Evolutionary conservation across 2,329 filamentous ascomycete species (phyloP), one percentile per base, ranked within the genome.

Genomic region (Aciculosporium take): DNA sequence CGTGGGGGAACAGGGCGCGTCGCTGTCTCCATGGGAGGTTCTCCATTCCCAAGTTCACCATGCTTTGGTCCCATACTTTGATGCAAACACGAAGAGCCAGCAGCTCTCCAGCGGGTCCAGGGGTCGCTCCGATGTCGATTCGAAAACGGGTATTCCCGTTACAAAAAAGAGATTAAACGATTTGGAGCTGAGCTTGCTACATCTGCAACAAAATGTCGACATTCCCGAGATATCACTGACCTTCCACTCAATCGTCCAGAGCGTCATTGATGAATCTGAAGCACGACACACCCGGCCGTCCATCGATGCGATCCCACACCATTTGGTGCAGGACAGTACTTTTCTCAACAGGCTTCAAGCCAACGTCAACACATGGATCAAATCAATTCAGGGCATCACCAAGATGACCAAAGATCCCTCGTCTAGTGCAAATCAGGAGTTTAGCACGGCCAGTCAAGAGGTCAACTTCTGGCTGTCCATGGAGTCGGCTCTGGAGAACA

Each of bases 391-490:
- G 59, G 81, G 82, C 37, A 93, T 95, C 51, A 98, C 91, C 30
- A 93, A 93, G 64, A 83, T 94, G 68, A 85, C 86, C 31, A 79
- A 87, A 54, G 91, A 98, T 53, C 79, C 85, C 1, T 67, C 69
- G 4, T 74, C 68, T 57, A 80, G 59, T 71, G 74, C 49, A 72
- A 62, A 59, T 41, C 64, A 66, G 46, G 64, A 68, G 43, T 66
- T 68, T 45, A 67, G 63, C 51, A 94, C 87, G 18, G 91, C 91
- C 25, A 89, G 85, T 43, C 91, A 96, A 60, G 91, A 99, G 61
- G 94, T 98, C 61, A 95, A 95, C 61, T 98, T 98, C 57, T 99
- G 91, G 91, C 63, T 98, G 39, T 93, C 87, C 2, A 94, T 98
- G 84, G 93, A 98, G 61, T 83, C 81, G 13, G 85, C 88, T 4